Evolutionary conservation across 441 rosid species (phyloP), one percentile per base, ranked within the genome.

Genomic region (Croton setiger): DNA sequence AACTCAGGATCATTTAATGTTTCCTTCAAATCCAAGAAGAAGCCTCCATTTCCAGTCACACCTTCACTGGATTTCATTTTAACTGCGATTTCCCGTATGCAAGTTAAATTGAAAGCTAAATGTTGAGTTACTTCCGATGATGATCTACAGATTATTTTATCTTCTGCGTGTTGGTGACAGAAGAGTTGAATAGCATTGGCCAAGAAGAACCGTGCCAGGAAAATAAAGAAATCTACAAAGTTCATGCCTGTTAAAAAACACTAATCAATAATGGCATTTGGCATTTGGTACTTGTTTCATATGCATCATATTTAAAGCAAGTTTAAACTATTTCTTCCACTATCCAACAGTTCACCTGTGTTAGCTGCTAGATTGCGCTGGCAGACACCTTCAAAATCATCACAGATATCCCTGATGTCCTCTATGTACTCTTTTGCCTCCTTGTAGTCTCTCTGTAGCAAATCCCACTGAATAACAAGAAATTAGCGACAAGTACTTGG

Each of bases 351-450:
- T 56, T 52, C 15, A 56, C 60, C 60, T 27, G 60, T 56, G 60
- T 56, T 56, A 56, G 60, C 60, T 31, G 60, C 95, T 73, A 95
- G 99, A 81, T 95, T 95, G 57, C 95, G 86, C 62, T 95, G 99
- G 72, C 95, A 95, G 66, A 95, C 74, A 80, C 89, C 86, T 78
- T 95, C 89, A 79, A 95, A 95, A 79, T 95, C 91, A 77, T 90
- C 92, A 69, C 90, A 87, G 68, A 95, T 90, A 64, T 95, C 95
- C 81, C 83, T 84, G 77, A 95, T 79, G 74, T 95, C 99, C 77
- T 92, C 95, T 76, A 92, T 95, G 70, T 90, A 92, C 70, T 84
- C 89, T 81, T 78, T 88, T 61, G 98, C 87, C 72, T 92, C 96
- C 60, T 82, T 76, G 74, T 90, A 89, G 78, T 95, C 99, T 70